Base-by-base conservation (phyloP, 179 eudicot species). In the Sideroxylon spinosum region DNA sequence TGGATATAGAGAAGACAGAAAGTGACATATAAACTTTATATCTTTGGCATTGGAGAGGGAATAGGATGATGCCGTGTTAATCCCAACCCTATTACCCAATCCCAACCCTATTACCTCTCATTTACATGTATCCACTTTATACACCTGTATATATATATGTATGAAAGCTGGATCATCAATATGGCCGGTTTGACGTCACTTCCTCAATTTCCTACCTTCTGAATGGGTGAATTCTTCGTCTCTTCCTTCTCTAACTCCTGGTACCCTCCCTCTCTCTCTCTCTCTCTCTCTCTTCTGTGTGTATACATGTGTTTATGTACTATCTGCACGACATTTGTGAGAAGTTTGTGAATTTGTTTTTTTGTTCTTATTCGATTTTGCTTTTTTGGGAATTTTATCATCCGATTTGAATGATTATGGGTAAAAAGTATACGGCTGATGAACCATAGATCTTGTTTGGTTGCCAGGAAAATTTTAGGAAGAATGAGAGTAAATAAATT, bases 221-320 rank as follows among this genome's bases (percentile, higher is more conserved):
- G 16, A 9, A 46, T 46, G 73, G 17, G 29, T 50, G 53, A 67
- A 69, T 44, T 55, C 55, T 46, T 69, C 23, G 32, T 70, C 37
- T 70, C 59, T 70, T 70, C 59, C 19, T 70, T 70, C 59, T 68
- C 72, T 70, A 28, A 20, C 57, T 70, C 74, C 53, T n/a, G 70
- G 70, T 66, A 29, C 60, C 19, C 68, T 9, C 32, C 1, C 37
- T 25, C 67, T 63, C 67, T 62, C 66, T 62, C 29, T 57, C 62
- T 57, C 62, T 57, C 62, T 63, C 52, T 67, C 53, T 68, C 52
- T 68, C 71, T 37, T 68, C 72, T 68, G 10, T 49, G 9, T 48
- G 10, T 70, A 3, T 70, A 20, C 10, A 10, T 48, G 9, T 70
- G 25, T 48, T 20, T 70, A 70, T 49, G 22, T 20, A 19, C 1